phyloP scores from a whole-genome alignment of 257 asterid genomes.

The Solanum peruvianum region DNA sequence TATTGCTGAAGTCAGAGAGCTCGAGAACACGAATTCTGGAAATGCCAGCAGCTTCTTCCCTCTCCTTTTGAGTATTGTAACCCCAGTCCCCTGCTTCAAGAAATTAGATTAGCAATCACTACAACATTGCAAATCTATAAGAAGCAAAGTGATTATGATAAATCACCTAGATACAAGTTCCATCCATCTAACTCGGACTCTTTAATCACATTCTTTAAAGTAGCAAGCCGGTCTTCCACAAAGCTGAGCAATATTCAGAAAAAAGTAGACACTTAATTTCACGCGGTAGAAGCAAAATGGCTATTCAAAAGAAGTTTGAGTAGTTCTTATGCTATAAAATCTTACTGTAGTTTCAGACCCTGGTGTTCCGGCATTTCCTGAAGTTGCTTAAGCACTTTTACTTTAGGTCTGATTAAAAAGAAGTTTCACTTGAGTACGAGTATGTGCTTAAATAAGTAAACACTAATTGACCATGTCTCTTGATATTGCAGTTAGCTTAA shows the following conservation, averaged over 20 bases:
- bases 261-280: background rate
- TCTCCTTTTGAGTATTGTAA: conserved; percentile 70
- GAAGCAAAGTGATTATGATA: background rate
- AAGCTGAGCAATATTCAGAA: conserved; percentile 38
- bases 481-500: background rate
- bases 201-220: conserved; percentile 79
- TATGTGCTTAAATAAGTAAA: background rate
- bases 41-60: conserved; percentile 68
- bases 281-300: background rate
- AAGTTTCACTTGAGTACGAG: background rate
- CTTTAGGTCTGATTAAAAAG: conserved; percentile 64
- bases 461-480: background rate
- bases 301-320: background rate
- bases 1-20: conserved; percentile 72
- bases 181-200: conserved; percentile 69
- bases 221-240: conserved; percentile 86
- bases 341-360: conserved; percentile 83
- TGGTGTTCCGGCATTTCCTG: conserved; percentile 89
- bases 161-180: conserved; percentile 81
- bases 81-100: conserved; percentile 85
- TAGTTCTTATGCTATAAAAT: background rate
- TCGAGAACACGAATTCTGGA: conserved; percentile 58
- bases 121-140: background rate
- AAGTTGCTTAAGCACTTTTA: conserved; percentile 74
- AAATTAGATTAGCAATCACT: conserved; percentile 5